Base-by-base conservation (phyloP, 306 rosid genomes). In the Fragaria nilgerrensis region DNA sequence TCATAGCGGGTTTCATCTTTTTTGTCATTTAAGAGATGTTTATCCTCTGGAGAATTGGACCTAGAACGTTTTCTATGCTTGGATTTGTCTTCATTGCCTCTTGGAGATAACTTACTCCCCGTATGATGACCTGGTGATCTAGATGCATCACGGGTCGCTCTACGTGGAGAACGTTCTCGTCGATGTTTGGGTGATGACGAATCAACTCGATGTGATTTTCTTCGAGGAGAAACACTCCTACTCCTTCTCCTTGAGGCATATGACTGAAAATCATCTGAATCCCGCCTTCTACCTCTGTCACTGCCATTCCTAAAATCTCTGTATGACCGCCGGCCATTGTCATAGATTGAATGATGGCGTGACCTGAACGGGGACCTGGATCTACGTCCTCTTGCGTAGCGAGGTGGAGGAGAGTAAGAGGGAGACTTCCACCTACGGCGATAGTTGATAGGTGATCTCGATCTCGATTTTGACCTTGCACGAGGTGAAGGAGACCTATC, bases 351-450 rank as follows among this genome's bases (percentile, higher is more conserved):
- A 79, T 86, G 73, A 79, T 83, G 86, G 76, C 86, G 90, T 78
- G 86, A 72, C 82, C 96, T 90, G 69, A 89, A 56, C 4, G 97
- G 98, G 74, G 98, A 92, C 84, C 95, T 86, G 49, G 97, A 94
- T 73, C 96, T 85, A 47, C 41, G 91, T 86, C 79, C 90, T 87
- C 84, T 92, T 32, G 80, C 75, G 68, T 61, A 81, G 29, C 79
- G 99, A 71, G 75, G 32, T 5, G 92, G 83, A 74, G 99, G 98
- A 47, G 99, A 92, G 86, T 88, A 87, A 41, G 99, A 90, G 65
- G 90, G 98, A 76, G 99, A 96, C 67, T 79, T 91, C 86, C 86
- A 85, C 88, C 85, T 92, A 75, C 91, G 83, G 15, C 80, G 89
- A 68, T 88, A 85, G 82, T 23, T 92, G 80, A 88, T 80, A 49